These are phyloP conservation scores for Dalbergia oliveri DNA, from an alignment of 306 rosid species.

Conservation along the genomic window DNA sequence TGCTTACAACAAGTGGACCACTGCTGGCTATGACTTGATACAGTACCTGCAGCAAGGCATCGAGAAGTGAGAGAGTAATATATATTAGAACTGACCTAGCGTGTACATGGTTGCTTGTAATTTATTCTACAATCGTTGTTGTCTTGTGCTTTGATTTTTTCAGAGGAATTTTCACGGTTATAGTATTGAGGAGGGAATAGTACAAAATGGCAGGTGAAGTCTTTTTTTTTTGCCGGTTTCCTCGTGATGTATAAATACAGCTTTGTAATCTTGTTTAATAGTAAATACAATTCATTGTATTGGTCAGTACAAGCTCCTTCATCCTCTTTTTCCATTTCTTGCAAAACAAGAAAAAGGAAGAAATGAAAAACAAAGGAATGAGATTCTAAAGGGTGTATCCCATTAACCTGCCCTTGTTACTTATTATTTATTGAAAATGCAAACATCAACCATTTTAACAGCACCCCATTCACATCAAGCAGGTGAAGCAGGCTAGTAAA, in stretches of 20 bases:
- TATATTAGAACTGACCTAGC: constrained; percentile 40
- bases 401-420: neutral
- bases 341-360: neutral
- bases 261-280: constrained; percentile 47
- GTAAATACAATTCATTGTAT: constrained; percentile 47
- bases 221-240: constrained; percentile 29
- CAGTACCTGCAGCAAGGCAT: constrained; percentile 99
- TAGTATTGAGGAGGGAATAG: constrained; percentile 48
- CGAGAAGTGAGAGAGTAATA: constrained; percentile 66
- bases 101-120: constrained; percentile 72
- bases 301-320: constrained; percentile 7
- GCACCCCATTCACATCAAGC: neutral
- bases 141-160: constrained; percentile 45
- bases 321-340: neutral
- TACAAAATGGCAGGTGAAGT: constrained; percentile 45
- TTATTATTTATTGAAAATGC: neutral
- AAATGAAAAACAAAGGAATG: neutral
- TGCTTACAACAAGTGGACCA: constrained; percentile 99
- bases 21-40: constrained; percentile 98
- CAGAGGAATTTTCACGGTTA: constrained; percentile 48
- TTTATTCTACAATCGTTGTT: constrained; percentile 45
- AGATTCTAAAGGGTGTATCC: neutral
- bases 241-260: constrained; percentile 52
- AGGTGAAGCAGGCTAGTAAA: neutral
- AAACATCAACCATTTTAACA: neutral